These are phyloP conservation scores for Helicosporidium sp. DNA, from an alignment of 139 green algal species.

Conservation along the genomic window DNA sequence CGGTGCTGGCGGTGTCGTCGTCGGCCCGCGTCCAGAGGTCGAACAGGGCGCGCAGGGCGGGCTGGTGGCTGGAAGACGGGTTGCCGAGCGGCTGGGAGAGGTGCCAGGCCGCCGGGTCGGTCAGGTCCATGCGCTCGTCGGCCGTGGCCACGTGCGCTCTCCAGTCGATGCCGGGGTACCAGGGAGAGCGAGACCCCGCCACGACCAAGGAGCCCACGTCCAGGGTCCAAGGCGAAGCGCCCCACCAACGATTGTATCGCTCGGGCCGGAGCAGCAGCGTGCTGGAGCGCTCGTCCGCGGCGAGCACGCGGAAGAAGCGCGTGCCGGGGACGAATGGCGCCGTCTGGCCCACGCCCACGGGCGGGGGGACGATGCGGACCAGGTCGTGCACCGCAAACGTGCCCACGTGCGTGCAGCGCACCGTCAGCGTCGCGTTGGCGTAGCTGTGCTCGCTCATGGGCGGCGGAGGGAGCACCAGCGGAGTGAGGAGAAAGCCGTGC, in stretches of 20 bases:
- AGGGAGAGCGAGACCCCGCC: too few species aligned
- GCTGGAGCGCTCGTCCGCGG: background rate
- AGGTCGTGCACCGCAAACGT: slow-evolving; percentile 4
- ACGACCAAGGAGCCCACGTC: too few species aligned
- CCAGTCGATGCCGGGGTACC: slow-evolving; percentile 13
- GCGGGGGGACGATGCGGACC: too few species aligned
- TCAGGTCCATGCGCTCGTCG: slow-evolving; percentile 8
- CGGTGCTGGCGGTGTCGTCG: too few species aligned
- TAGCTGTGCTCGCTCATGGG: too few species aligned
- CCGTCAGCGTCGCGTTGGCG: background rate
- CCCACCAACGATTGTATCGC: slow-evolving; percentile 13
- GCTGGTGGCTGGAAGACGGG: slow-evolving; percentile 11
- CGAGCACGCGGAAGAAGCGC: slow-evolving; percentile 13
- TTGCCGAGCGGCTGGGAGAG: slow-evolving; percentile 8
- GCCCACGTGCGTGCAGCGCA: slow-evolving; percentile 1
- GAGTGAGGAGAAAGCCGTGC: too few species aligned
- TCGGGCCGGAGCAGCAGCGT: slow-evolving; percentile 4
- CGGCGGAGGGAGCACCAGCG: background rate
- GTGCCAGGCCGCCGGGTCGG: slow-evolving; percentile 4
- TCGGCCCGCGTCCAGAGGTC: too few species aligned
- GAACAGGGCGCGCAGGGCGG: slow-evolving; percentile 12
- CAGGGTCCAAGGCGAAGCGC: too few species aligned
- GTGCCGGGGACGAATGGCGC: too few species aligned
- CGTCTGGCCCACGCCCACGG: too few species aligned
- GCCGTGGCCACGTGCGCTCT: slow-evolving; percentile 8